Evolutionary conservation across 2,329 filamentous ascomycete species (phyloP).

Genomic region (Fusarium fujikuroi): DNA sequence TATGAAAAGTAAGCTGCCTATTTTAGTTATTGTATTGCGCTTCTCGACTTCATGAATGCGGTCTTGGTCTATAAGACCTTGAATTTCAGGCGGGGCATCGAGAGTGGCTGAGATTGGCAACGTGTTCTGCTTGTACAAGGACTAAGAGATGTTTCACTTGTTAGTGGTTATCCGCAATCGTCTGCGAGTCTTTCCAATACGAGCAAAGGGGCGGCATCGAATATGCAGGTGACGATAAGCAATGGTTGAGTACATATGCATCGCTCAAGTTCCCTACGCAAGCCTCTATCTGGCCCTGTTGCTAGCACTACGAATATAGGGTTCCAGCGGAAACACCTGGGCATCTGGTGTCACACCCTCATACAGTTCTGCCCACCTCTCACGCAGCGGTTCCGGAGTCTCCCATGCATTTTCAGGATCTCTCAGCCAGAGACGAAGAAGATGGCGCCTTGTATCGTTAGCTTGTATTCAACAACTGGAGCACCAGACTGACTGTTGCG

Average conservation of each 20-base stretch:
- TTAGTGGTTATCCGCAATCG: not conserved
- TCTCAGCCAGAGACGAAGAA: conserved; percentile 60
- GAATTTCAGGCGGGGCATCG: rapidly evolving
- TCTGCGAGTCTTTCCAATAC: not conserved
- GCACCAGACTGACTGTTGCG: conserved; percentile 5
- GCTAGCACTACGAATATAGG: conserved; percentile 28
- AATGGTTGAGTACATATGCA: rapidly evolving
- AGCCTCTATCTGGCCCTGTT: conserved; percentile 12
- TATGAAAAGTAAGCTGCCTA: rapidly evolving
- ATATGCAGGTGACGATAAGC: rapidly evolving
- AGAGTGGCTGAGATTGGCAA: not conserved
- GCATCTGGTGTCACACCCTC: conserved; percentile 11
- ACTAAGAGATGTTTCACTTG: not conserved
- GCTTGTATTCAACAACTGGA: rapidly evolving
- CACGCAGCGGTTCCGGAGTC: not conserved
- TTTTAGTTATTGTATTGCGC: rapidly evolving
- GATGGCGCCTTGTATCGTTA: conserved; percentile 50
- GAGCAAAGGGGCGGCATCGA: not conserved
- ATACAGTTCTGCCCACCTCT: conserved; percentile 28
- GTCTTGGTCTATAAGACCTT: not conserved
- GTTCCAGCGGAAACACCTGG: conserved; percentile 22
- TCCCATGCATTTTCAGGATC: conserved; percentile 60
- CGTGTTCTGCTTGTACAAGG: not conserved
- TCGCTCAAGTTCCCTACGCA: rapidly evolving
- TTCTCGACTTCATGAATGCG: not conserved